phyloP scores from a whole-genome alignment of 2,329 filamentous ascomycete genomes.

The Clonostachys solani region DNA sequence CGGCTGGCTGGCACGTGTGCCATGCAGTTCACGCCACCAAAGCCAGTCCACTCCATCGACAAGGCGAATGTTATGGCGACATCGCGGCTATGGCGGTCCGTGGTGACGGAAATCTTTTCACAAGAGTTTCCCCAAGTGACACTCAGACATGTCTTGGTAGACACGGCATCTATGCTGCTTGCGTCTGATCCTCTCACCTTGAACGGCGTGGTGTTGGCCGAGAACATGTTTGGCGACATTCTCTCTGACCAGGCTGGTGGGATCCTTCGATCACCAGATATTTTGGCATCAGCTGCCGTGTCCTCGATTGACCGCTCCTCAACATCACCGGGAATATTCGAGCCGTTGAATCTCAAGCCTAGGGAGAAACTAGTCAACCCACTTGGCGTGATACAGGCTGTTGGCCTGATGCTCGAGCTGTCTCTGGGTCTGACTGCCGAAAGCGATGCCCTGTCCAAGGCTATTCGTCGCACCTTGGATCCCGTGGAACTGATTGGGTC shows the following conservation, averaged over 20 bases:
- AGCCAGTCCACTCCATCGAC: conserved; percentile 28
- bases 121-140: conserved; percentile 11
- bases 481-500: conserved; percentile 8
- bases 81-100: conserved; percentile 12
- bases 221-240: conserved; percentile 18
- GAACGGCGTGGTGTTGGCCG: conserved; percentile 14
- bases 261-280: conserved; percentile 6
- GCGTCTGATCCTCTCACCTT: conserved; percentile 7
- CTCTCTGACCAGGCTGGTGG: conserved; percentile 14
- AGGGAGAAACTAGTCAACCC: conserved; percentile 4
- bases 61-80: conserved; percentile 17
- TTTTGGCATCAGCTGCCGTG: conserved; percentile 4
- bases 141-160: conserved; percentile 11
- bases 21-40: conserved; percentile 46
- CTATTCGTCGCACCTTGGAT: conserved; percentile 8
- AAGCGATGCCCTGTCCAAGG: conserved; percentile 4
- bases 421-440: conserved; percentile 4
- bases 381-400: conserved; percentile 4
- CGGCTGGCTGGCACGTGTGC: conserved; percentile 64
- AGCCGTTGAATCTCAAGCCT: conserved; percentile 6
- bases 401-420: conserved; percentile 5
- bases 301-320: neutral
- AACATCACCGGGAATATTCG: conserved; percentile 4
- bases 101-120: conserved; percentile 7
- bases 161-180: conserved; percentile 12